These are phyloP conservation scores for Myrmaecium sp. DNA, from an alignment of 2,329 filamentous ascomycete species.

Conservation along the genomic window DNA sequence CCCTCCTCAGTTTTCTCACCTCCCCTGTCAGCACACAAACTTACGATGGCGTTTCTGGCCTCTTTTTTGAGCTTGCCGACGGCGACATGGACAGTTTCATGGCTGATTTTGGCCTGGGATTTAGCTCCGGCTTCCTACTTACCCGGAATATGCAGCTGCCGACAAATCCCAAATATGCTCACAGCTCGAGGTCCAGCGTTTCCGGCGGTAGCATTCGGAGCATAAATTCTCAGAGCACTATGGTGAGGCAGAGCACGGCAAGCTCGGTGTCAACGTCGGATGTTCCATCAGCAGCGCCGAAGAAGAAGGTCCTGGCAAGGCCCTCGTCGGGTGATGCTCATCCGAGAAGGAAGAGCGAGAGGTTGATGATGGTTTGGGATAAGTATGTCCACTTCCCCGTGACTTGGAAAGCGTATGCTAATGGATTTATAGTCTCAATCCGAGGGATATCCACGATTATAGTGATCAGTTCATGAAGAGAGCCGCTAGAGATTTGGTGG, in stretches of 20 bases:
- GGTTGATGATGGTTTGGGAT: slow-evolving; percentile 1
- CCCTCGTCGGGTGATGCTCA: no score
- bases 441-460: neutral
- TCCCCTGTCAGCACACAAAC: no score
- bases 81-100: neutral
- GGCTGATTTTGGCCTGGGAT: slow-evolving; percentile 1
- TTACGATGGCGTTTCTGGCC: slow-evolving; percentile 1
- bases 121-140: slow-evolving; percentile 1
- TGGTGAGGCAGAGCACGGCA: no score
- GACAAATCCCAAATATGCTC: neutral
- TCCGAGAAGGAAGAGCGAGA: neutral
- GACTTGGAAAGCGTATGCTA: no score
- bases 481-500: neutral
- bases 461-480: neutral
- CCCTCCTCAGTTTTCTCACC: no score
- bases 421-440: neutral
- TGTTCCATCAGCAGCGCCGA: no score
- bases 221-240: no score
- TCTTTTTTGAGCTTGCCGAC: slow-evolving; percentile 1
- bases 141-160: slow-evolving; percentile 2
- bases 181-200: neutral
- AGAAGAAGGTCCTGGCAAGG: no score
- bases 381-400: slow-evolving; percentile 1
- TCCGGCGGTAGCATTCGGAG: no score
- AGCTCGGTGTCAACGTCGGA: no score